Conservation (phyloP, 2,329 filamentous ascomycete species). For the Paraphaeosphaeria minitans region DNA sequence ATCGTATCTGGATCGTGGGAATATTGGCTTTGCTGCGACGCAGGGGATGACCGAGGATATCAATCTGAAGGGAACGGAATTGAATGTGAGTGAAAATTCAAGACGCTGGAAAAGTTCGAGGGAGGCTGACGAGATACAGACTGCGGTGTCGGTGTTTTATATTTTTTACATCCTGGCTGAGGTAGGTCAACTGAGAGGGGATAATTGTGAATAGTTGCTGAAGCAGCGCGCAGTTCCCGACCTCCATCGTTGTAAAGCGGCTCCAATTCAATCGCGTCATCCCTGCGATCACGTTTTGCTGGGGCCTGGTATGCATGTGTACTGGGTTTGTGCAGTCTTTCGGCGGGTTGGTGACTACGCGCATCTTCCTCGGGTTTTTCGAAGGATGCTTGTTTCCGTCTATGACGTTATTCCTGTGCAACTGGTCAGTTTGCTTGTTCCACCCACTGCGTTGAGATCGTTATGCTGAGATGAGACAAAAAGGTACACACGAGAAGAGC, state of each 20-base stretch:
- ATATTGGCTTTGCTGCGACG: conserved; percentile 44
- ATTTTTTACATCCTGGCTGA: conserved; percentile 45
- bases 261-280: conserved; percentile 43
- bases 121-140: conserved; percentile 19
- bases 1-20: conserved; percentile 42
- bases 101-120: background rate
- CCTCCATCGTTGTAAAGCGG: conserved; percentile 39
- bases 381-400: conserved; percentile 41
- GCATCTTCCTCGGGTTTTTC: conserved; percentile 36
- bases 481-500: conserved; percentile 39
- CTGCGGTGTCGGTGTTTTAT: conserved; percentile 43
- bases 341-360: conserved; percentile 25
- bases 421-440: background rate
- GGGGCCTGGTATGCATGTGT: conserved; percentile 33
- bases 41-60: conserved; percentile 42
- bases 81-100: conserved; percentile 28
- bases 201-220: background rate
- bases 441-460: background rate
- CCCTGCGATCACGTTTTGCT: conserved; percentile 32
- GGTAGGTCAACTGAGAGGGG: conserved; percentile 15
- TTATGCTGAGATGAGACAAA: conserved; percentile 4
- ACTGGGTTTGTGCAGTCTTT: conserved; percentile 32
- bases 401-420: conserved; percentile 26
- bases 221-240: conserved; percentile 30
- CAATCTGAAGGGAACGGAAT: conserved; percentile 27